Evolutionary conservation across 345 rosid genomes (phyloP).

Genomic region (Pistacia vera): DNA sequence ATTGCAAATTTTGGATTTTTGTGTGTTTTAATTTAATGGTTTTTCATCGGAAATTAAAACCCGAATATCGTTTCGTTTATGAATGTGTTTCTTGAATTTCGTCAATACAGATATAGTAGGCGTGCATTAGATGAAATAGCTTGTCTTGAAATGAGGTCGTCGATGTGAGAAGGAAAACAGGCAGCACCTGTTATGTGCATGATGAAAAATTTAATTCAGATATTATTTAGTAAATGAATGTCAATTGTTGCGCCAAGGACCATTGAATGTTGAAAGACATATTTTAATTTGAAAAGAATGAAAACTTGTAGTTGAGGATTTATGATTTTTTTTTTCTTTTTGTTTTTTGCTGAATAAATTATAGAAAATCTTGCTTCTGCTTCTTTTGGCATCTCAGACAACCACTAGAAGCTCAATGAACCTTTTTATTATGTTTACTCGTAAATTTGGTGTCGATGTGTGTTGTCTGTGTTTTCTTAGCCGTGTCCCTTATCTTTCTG

Average conservation of each 20-base stretch:
- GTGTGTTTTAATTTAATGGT: background rate
- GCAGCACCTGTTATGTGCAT: background rate
- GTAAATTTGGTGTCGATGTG: background rate
- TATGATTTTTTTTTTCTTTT: background rate
- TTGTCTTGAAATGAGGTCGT: background rate
- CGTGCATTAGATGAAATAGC: background rate
- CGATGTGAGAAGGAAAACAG: background rate
- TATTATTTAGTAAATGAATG: background rate
- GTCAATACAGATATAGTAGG: background rate
- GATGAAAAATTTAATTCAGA: background rate
- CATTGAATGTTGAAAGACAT: background rate
- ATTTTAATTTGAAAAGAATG: background rate
- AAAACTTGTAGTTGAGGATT: background rate
- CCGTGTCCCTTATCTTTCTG: conserved; percentile 11
- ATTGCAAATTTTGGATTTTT: conserved; percentile 14
- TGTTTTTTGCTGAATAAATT: background rate
- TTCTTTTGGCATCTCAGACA: background rate
- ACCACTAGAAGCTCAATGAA: background rate
- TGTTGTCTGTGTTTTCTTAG: background rate
- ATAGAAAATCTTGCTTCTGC: background rate
- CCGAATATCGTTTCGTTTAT: background rate
- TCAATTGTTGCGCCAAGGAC: background rate
- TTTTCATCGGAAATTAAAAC: background rate
- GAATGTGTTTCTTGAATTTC: background rate
- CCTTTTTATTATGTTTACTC: background rate